Base-by-base conservation (phyloP, 139 green algal genomes). In the Coelastrella sp. region DNA sequence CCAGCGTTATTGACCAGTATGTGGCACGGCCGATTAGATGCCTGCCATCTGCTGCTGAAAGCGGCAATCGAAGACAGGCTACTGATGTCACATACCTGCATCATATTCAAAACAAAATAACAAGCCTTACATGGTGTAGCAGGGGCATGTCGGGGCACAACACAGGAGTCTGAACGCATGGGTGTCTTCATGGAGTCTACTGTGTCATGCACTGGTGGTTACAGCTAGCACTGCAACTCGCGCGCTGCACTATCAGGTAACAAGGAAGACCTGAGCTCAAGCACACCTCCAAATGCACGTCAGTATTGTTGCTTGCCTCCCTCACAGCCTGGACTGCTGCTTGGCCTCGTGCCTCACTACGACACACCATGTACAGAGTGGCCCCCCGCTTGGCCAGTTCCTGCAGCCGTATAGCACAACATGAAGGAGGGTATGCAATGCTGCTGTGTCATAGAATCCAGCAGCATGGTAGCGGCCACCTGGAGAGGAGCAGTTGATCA, bases 1-100 rank as follows among this genome's bases (percentile, higher is more conserved):
- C 91, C 92, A n/a, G 93, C 93, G 72, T 96, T 96, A 89, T 96
- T 95, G 63, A 96, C 83, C 19, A 96, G 90, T 51, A 95, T 4
- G 73, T 96, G 79, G 35, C 94, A 83, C 0, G 81, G 85, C 35
- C 76, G 6, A 0, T 63, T 60, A 13, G 67, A 37, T 0, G 85
- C 86, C 59, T 89, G 60, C 63, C 87, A 93, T 25, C 92, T 84
- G 1, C 69, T 73, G 0, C 79, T 90, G 21, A 96, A 85, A 0
- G 21, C 63, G 23, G 74, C 38, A 23, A 96, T 87, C 60, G 84
- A 75, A 0, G 71, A 77, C 45, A 96, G 83, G n/a, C 73, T 91
- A 53, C 88, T 91, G 21, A 96, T 80, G 63, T 96, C 93, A 71
- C 89, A 94, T 19, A 95, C 50, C 69, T 91, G 67, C 43, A 71